Evolutionary conservation across 2,329 filamentous ascomycete genomes (phyloP).

Genomic region (Arthrobotrys conoides): DNA sequence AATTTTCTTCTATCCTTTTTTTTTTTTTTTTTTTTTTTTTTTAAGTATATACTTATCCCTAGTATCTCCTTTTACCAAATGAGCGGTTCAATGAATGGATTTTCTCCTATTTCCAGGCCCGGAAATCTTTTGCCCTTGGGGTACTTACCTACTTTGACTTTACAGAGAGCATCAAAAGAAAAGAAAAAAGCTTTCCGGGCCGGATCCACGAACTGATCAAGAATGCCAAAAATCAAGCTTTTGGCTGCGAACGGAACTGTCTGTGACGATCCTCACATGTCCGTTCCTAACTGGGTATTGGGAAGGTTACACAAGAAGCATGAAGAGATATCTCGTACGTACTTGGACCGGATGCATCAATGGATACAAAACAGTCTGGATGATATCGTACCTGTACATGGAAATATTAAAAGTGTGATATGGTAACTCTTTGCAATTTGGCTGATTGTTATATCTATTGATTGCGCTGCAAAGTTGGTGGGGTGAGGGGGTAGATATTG

Average conservation of each 20-base stretch:
- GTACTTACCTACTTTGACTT: not conserved
- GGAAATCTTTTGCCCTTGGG: not conserved
- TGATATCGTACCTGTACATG: too few species aligned
- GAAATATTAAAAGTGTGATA: too few species aligned
- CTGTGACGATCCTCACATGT: slow-evolving; percentile 6
- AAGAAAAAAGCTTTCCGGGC: not conserved
- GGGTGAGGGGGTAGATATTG: too few species aligned
- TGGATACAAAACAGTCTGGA: not conserved
- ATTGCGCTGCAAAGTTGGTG: too few species aligned
- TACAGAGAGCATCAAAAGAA: too few species aligned
- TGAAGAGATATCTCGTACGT: not conserved
- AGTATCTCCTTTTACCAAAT: slow-evolving; percentile 16
- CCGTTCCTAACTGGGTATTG: slow-evolving; percentile 1
- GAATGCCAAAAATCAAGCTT: slow-evolving; percentile 7
- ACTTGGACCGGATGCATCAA: too few species aligned
- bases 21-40: not conserved
- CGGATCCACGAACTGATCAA: not conserved
- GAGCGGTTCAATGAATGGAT: slow-evolving; percentile 11
- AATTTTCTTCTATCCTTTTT: not conserved
- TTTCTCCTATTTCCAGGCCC: not conserved
- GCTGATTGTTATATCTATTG: too few species aligned
- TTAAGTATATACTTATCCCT: slow-evolving; percentile 13
- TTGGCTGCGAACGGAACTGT: slow-evolving; percentile 1
- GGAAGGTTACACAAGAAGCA: not conserved
- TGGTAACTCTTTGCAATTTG: too few species aligned